A percentile compares a stretch with the other conserved stretches of the same genome.
Evolutionary conservation across 345 rosid genomes (phyloP).

Genomic region (Acer negundo): DNA sequence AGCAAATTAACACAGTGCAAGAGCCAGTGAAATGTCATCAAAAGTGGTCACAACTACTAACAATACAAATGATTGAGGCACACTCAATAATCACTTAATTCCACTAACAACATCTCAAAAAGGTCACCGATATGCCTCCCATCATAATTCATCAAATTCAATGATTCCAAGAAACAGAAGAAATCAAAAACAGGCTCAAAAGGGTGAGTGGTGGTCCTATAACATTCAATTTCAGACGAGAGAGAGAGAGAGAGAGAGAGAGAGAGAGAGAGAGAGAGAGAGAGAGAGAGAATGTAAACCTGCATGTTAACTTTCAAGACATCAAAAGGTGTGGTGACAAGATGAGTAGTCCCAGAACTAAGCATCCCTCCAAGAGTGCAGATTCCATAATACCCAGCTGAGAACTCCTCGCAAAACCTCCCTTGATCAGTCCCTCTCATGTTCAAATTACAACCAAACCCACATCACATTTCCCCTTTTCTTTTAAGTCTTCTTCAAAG

Average conservation of each 20-base stretch:
- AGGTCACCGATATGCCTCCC: not conserved
- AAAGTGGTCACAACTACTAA: not conserved
- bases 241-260: not conserved
- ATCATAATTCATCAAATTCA: not conserved
- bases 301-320: slow-evolving; percentile 73
- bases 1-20: not conserved
- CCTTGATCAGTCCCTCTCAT: slow-evolving; percentile 20
- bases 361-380: slow-evolving; percentile 60
- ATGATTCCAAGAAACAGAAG: not conserved
- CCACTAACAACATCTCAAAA: not conserved
- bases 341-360: slow-evolving; percentile 65
- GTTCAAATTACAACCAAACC: slow-evolving; percentile 6
- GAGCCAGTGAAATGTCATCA: not conserved
- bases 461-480: not conserved
- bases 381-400: slow-evolving; percentile 53
- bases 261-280: not conserved
- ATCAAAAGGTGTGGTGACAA: slow-evolving; percentile 60
- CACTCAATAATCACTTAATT: not conserved
- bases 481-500: no score
- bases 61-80: not conserved
- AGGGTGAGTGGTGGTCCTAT: not conserved
- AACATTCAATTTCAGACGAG: not conserved
- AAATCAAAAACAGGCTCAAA: not conserved
- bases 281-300: slow-evolving; percentile 28
- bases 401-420: slow-evolving; percentile 33